These are phyloP conservation scores for Amphirosellinia nigrospora DNA, from an alignment of 495 filamentous ascomycete species.

Conservation along the genomic window DNA sequence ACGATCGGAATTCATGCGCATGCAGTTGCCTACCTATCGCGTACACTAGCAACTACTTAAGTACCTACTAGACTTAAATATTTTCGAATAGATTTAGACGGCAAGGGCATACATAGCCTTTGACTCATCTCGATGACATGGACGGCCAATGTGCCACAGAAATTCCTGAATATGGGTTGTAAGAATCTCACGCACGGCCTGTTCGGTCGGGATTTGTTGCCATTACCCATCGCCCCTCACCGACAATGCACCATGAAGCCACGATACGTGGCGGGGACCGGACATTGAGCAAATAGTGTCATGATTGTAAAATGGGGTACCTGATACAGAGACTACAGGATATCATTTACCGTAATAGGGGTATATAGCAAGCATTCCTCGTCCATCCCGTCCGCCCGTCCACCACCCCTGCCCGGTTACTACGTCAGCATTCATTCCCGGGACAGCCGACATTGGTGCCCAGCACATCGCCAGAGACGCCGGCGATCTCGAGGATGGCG, in stretches of 20 bases:
- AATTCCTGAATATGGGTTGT: background rate
- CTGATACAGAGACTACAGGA: conserved; percentile 4
- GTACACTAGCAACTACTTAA: no score
- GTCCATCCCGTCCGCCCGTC: no score
- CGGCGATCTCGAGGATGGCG: conserved; percentile 60
- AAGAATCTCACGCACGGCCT: background rate
- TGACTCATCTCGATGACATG: background rate
- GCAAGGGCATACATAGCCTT: background rate
- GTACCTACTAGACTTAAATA: no score
- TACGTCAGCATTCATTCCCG: conserved; percentile 32
- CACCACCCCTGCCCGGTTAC: background rate
- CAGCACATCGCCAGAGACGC: conserved; percentile 52
- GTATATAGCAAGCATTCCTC: conserved; percentile 28
- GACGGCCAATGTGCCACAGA: background rate
- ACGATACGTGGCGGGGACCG: background rate
- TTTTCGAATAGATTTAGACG: no score
- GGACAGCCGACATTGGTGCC: conserved; percentile 60
- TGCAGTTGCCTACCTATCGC: background rate
- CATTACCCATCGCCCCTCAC: background rate
- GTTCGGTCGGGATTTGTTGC: background rate
- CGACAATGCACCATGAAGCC: background rate
- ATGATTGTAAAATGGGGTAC: conserved; percentile 20
- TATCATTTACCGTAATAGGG: conserved; percentile 21
- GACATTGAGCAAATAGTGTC: background rate
- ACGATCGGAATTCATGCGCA: background rate